These are phyloP conservation scores for Alternaria solani DNA, from an alignment of 2,329 filamentous ascomycete genomes.

Conservation along the genomic window DNA sequence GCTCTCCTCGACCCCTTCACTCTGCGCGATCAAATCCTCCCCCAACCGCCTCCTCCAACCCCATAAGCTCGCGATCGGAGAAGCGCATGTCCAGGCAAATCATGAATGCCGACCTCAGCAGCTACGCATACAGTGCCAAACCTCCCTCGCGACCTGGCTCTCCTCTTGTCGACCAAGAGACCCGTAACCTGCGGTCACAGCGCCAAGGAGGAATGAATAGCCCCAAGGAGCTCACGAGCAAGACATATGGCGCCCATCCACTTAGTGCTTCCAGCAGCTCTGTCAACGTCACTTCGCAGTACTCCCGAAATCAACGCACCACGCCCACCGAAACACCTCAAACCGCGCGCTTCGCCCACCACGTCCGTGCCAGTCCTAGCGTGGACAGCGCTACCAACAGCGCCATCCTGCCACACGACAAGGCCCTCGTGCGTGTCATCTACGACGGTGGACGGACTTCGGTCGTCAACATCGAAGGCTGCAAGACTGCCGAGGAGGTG, in stretches of 20 bases:
- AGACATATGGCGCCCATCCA: conserved; percentile 64
- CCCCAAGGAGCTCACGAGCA: conserved; percentile 62
- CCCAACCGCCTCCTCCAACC: conserved; percentile 25
- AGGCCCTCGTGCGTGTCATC: conserved; percentile 91
- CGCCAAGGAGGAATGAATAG: conserved; percentile 67
- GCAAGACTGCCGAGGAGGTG: conserved; percentile 90
- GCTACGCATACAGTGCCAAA: conserved; percentile 60
- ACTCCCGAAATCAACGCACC: conserved; percentile 43
- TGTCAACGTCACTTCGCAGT: conserved; percentile 57
- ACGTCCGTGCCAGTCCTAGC: conserved; percentile 82
- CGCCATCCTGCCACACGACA: conserved; percentile 82
- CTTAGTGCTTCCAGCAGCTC: conserved; percentile 63
- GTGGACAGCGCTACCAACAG: conserved; percentile 79
- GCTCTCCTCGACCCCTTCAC: conserved; percentile 69
- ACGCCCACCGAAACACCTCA: conserved; percentile 71
- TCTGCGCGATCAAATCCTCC: conserved; percentile 59
- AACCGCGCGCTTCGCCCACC: conserved; percentile 69
- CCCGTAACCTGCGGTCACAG: conserved; percentile 60
- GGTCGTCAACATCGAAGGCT: conserved; percentile 90
- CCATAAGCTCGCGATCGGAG: conserved; percentile 53
- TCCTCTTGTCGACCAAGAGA: conserved; percentile 69
- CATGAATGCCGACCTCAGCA: conserved; percentile 52
- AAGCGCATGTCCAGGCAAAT: conserved; percentile 60
- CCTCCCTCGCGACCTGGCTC: conserved; percentile 74
- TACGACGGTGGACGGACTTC: conserved; percentile 91